Base-by-base conservation (phyloP, 495 filamentous ascomycete genomes). In the Delitschia confertaspora region DNA sequence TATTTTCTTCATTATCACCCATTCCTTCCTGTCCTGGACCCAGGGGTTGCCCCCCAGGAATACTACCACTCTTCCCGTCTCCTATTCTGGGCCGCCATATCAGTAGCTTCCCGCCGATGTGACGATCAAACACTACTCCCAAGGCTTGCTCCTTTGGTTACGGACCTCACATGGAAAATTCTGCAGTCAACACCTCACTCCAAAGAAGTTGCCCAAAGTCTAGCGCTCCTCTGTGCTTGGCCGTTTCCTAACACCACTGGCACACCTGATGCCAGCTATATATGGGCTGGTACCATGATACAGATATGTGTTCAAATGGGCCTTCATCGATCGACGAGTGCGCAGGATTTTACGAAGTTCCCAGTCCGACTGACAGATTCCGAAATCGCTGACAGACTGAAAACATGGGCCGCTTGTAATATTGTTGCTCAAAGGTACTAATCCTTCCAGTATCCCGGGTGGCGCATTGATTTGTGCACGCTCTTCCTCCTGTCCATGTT, bases 401-500 rank as follows among this genome's bases (percentile, higher is more conserved):
- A 77, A 42, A 93, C 87, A 0, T 94, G 87, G 87, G 85, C 86
- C 10, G 79, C 85, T 9, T 88, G 84, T 55, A 94, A 94, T 57
- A 85, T 88, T 56, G 85, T 93, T 31, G 79, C 85, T 16, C 86
- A 93, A 61, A 68, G 71, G 75, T 77, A 68, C n/a, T n/a, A n/a
- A n/a, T n/a, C n/a, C n/a, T n/a, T n/a, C n/a, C n/a, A n/a, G n/a
- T n/a, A n/a, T n/a, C n/a, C n/a, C n/a, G n/a, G n/a, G n/a, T n/a
- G n/a, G n/a, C n/a, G n/a, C n/a, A n/a, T n/a, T n/a, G n/a, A n/a
- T n/a, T n/a, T n/a, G n/a, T n/a, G n/a, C n/a, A n/a, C n/a, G n/a
- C n/a, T n/a, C n/a, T n/a, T n/a, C n/a, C n/a, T n/a, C n/a, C n/a
- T n/a, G n/a, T n/a, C n/a, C n/a, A n/a, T n/a, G n/a, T n/a, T n/a